phyloP scores from a whole-genome alignment of 2,329 filamentous ascomycete genomes.

The Ascochyta koolunga region DNA sequence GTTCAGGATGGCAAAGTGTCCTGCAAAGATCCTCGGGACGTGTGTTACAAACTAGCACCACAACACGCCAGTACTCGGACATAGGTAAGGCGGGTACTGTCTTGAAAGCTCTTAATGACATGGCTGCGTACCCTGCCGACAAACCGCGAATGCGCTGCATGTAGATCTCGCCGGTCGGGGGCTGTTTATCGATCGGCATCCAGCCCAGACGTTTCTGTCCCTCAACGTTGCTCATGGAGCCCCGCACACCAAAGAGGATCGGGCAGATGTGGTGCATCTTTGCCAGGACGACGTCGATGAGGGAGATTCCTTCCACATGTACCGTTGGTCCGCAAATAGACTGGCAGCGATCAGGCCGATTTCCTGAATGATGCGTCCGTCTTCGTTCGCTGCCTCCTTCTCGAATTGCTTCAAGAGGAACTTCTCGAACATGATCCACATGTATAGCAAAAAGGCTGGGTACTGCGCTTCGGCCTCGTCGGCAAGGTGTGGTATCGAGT shows the following conservation, averaged over 20 bases:
- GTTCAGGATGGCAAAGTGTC: slow-evolving; percentile 58
- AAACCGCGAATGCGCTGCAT: slow-evolving; percentile 83
- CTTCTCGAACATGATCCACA: slow-evolving; percentile 79
- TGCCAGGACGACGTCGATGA: slow-evolving; percentile 85
- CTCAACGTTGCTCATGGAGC: slow-evolving; percentile 70
- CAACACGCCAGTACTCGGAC: slow-evolving; percentile 80
- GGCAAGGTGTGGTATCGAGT: slow-evolving; percentile 34
- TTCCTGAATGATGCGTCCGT: slow-evolving; percentile 66
- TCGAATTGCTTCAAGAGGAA: slow-evolving; percentile 68
- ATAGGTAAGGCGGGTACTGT: slow-evolving; percentile 76
- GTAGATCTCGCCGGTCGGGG: slow-evolving; percentile 67
- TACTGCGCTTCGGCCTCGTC: slow-evolving; percentile 48
- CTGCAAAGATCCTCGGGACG: slow-evolving; percentile 59
- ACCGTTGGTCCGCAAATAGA: slow-evolving; percentile 73
- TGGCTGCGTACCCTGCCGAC: slow-evolving; percentile 80
- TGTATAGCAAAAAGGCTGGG: slow-evolving; percentile 64
- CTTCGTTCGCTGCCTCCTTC: slow-evolving; percentile 47
- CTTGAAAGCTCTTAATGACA: slow-evolving; percentile 74
- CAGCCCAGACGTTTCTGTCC: slow-evolving; percentile 43
- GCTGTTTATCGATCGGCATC: slow-evolving; percentile 30
- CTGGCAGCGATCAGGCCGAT: slow-evolving; percentile 78
- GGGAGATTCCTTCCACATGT: slow-evolving; percentile 70
- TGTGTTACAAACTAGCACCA: slow-evolving; percentile 79
- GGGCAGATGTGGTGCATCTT: slow-evolving; percentile 84
- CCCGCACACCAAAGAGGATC: slow-evolving; percentile 81